Evolutionary conservation across 371 early-diverging fungal genomes (phyloP), one percentile per base, ranked within the genome.

Genomic region (Zancudomyces culisetae): DNA sequence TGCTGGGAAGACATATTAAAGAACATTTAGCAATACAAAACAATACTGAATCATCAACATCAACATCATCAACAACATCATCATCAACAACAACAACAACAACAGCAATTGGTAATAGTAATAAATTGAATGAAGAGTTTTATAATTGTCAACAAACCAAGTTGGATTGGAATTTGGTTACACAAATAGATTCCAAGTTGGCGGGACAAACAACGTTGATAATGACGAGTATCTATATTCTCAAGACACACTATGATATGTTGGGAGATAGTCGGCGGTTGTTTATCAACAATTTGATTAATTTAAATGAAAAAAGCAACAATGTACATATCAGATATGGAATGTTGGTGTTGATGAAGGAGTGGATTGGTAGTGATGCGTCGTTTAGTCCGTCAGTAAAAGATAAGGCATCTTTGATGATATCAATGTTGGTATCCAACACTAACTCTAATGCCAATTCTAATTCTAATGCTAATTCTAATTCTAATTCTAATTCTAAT

Each of bases 351-450:
- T 79, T 93, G 73, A 73, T 83, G 13, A 74, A 77, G n/a, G 79
- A 81, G 42, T 98, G 98, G 98, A 79, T 92, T 1, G 64, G 85
- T 35, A 73, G 70, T 1, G 73, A 79, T 42, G 65, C 66, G 35
- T 89, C 90, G 45, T 68, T 85, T 1, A 90, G 90, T 69, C 98
- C 98, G 1, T 92, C 96, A 1, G 75, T 87, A 52, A 94, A 92
- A 65, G 98, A 96, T 58, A 94, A 95, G 62, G 85, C 93, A 1
- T 81, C 80, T 43, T 63, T 96, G 27, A 67, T 92, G 65, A 78
- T 84, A 24, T 84, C 81, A 59, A 84, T 96, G 87, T 81, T 93
- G 82, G 68, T 72, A 12, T 75, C 87, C 41, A 88, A 77, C 60
- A 69, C 66, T 24, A 73, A 19, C 73, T 76, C 20, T 50, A 50